Evolutionary conservation across 768 basidiomycete species (phyloP).

Genomic region (Hericium rajendrae): DNA sequence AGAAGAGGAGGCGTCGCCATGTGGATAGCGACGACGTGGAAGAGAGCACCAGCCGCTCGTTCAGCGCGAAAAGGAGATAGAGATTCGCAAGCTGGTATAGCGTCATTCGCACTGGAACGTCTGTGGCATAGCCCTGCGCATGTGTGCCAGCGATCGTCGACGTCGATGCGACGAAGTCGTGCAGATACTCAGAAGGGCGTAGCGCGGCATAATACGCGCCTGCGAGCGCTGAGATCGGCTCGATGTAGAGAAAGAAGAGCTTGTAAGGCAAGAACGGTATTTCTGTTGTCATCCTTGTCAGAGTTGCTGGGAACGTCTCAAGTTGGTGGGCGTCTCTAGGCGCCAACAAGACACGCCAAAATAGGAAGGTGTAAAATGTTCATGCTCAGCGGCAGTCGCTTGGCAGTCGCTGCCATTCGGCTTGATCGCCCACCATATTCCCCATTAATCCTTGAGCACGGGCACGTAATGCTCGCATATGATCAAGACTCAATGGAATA

Average conservation of each 20-base stretch:
- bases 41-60: conserved; percentile 39
- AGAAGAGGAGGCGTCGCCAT: conserved; percentile 34
- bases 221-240: conserved; percentile 40
- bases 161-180: conserved; percentile 22
- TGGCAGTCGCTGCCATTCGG: neutral
- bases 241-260: conserved; percentile 41
- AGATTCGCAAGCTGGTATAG: conserved; percentile 41
- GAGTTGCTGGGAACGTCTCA: neutral
- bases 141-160: neutral
- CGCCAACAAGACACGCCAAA: neutral
- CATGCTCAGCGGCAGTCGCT: neutral
- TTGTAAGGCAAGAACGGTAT: conserved; percentile 24
- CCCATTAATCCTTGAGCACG: neutral
- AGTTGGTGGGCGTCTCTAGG: neutral
- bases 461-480: too few species aligned
- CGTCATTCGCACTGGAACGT: conserved; percentile 28
- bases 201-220: conserved; percentile 39
- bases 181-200: conserved; percentile 29
- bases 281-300: neutral
- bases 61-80: conserved; percentile 41
- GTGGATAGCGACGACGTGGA: conserved; percentile 30
- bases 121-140: neutral
- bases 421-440: neutral
- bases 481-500: too few species aligned
- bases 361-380: neutral